phyloP scores from a whole-genome alignment of 345 rosid species.

The Pugionium cornutum region DNA sequence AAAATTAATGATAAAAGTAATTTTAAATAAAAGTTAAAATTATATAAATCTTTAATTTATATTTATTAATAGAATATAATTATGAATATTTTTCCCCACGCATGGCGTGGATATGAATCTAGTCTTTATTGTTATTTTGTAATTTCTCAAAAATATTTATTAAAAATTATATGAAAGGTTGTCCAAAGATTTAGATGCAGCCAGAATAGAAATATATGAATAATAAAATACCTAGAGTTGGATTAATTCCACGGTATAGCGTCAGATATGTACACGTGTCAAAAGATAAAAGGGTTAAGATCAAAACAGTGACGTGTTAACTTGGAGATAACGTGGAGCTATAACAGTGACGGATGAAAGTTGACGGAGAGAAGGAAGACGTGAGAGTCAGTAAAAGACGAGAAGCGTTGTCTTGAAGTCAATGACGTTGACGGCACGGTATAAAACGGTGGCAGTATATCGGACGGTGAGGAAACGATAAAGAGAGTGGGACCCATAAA shows the following conservation, averaged over 20 bases:
- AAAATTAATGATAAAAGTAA: too few relatives aligned
- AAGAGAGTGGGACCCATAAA: constrained; percentile 40
- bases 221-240: background rate
- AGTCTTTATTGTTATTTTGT: background rate
- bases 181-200: constrained; percentile 11
- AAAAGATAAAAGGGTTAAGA: background rate
- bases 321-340: too few relatives aligned
- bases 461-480: constrained; percentile 47
- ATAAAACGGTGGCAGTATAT: constrained; percentile 22
- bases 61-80: too few relatives aligned
- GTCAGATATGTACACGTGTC: constrained; percentile 29
- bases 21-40: too few relatives aligned
- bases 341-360: constrained; percentile 15
- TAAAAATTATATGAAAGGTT: constrained; percentile 7
- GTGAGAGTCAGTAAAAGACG: constrained; percentile 11
- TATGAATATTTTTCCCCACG: too few relatives aligned
- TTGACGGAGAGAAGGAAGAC: constrained; percentile 4
- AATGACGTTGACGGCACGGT: constrained; percentile 85
- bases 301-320: constrained; percentile 25
- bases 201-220: constrained; percentile 7
- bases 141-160: too few relatives aligned
- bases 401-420: constrained; percentile 56
- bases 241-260: background rate
- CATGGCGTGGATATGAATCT: too few relatives aligned
- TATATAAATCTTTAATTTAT: too few relatives aligned